Evolutionary conservation across 1,139 yeast genomes (phyloP).

Genomic region (Blastobotrys niveus): DNA sequence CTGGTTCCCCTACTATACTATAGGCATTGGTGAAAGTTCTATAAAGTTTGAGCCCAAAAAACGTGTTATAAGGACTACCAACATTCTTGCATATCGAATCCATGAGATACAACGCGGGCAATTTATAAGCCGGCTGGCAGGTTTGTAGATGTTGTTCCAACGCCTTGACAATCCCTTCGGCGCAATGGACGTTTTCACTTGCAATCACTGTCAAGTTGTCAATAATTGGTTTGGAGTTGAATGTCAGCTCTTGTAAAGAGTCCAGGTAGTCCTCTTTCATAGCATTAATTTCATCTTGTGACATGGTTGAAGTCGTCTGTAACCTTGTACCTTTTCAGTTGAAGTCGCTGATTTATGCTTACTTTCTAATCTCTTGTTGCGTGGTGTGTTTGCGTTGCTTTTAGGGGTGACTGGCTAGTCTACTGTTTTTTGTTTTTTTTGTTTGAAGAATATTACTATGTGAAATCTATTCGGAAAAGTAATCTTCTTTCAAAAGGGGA

Average conservation of each 20-base stretch:
- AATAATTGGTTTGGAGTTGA: conserved; percentile 86
- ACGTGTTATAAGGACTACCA: conserved; percentile 78
- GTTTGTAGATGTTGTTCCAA: conserved; percentile 60
- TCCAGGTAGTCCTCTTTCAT: conserved; percentile 60
- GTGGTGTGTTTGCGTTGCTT: not conserved
- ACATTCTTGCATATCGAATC: conserved; percentile 93
- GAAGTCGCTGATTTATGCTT: not conserved
- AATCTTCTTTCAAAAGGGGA: too few relatives aligned
- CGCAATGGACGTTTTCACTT: conserved; percentile 69
- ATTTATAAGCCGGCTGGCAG: conserved; percentile 74
- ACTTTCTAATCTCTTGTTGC: not conserved
- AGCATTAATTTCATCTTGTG: conserved; percentile 35
- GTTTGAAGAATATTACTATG: too few relatives aligned
- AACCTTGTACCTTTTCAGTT: too few relatives aligned
- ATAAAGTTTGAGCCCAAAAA: conserved; percentile 63
- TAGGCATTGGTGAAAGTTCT: conserved; percentile 71
- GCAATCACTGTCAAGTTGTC: conserved; percentile 83
- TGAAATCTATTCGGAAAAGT: too few relatives aligned
- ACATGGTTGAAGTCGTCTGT: too few relatives aligned
- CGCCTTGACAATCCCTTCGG: conserved; percentile 70
- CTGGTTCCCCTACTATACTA: conserved; percentile 67
- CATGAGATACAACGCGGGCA: conserved; percentile 73
- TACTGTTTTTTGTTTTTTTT: not conserved
- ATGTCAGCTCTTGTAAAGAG: conserved; percentile 70
- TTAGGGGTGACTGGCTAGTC: not conserved